Evolutionary conservation across 306 rosid species (phyloP), one percentile per base, ranked within the genome.

Genomic region (Prunus kanzakura): DNA sequence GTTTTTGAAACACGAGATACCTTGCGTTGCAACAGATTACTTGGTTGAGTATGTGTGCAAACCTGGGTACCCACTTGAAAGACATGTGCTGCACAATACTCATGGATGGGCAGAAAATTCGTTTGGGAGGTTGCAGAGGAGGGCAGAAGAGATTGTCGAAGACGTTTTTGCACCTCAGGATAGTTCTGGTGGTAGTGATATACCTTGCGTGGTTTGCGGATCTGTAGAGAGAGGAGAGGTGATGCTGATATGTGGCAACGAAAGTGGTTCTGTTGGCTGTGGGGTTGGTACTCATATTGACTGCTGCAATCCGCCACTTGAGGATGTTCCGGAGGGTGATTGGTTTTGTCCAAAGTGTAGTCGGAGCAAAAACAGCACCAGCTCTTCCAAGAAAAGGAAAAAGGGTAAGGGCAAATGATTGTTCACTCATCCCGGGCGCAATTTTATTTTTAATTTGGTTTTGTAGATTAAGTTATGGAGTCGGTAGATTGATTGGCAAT

Each of bases 11-110:
- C 85, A 87, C 19, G 93, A 92, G 87, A 84, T 92, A 84, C 97
- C 99, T 55, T 95, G 98, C 67, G 92, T 92, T 55, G 84, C 78
- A 32, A 91, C 93, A 15, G 99, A 95, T 86, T 95, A 95, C 86
- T 79, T 95, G 85, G 99, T 95, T 13, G 97, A 91, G 80, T 92
- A 90, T 67, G 97, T 95, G 18, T 95, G 98, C 90, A 95, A 91
- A 74, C 91, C 93, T 2, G 96, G 98, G 69, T 84, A 82, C 72
- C 84, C 98, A 72, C 96, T 90, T 0, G 96, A 90, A 71, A 88
- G 66, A 82, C 96, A 95, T 64, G 96, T 91, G 29, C 82, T 86
- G 46, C 87, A 89, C 79, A 93, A 86, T 46, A 88, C 92, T 65
- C 84, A 86, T 57, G 67, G 77, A 49, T 95, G 91, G 97, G 99